Base-by-base conservation (phyloP, 1,284 basidiomycete genomes). In the Apiotrichum laibachii region DNA sequence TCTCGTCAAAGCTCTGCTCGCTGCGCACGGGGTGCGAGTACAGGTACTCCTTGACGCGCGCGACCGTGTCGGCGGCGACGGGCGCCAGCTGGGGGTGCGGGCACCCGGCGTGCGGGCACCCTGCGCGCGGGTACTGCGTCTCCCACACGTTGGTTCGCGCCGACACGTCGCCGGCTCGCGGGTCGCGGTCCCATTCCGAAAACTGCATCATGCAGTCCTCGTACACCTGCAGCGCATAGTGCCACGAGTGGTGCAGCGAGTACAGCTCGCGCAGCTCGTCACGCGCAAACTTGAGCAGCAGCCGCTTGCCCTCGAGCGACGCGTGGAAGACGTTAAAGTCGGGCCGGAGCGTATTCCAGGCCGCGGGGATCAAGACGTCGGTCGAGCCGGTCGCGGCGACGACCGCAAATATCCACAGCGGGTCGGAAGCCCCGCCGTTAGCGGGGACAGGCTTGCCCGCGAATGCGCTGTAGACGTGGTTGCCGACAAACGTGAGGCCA, bases 201-300 rank as follows among this genome's bases (percentile, higher is more conserved):
- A 33, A 21, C 8, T 50, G 19, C 11, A 50, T 9, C 49, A 50
- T 50, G 12, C 8, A 4, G 19, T 50, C 37, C 13, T 50, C 49
- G 49, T 50, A 50, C 49, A 50, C 35, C 37, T 50, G 49, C 2
- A 50, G 16, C n/a, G 49, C 49, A 15, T 50, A 50, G 35, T 50
- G 49, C 49, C 49, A 50, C 5, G 49, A 35, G 18, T 50, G 49
- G 35, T 50, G 49, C 8, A 50, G 35, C 12, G 19, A n/a, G 49
- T 50, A 50, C 18, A 50, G 49, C 49, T 50, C 49, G 10, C 37
- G 49, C 37, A 50, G 34, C 37, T 50, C 49, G 49, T 19, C 49
- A 2, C 19, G 35, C 37, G 49, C 49, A 18, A 39, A 50, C 19
- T 26, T 19, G 21, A 21, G 49, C 21, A 50, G 15, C 10, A 50